These are phyloP conservation scores for Tricholoma bakamatsutake DNA, from an alignment of 768 basidiomycete species.

Conservation along the genomic window DNA sequence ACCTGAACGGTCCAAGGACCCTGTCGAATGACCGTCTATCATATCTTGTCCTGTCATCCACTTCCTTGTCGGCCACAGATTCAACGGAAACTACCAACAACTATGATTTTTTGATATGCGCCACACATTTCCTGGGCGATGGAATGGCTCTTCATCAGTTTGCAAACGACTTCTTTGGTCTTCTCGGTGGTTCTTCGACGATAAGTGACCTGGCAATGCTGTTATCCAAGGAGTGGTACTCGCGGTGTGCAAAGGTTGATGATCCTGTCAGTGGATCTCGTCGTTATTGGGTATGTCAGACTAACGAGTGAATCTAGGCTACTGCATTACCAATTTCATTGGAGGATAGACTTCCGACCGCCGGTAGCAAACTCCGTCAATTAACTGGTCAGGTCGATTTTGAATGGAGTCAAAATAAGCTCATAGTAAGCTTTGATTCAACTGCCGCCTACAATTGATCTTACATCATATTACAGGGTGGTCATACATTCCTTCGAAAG, in stretches of 20 bases:
- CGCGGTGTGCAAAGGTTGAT: conserved; percentile 17
- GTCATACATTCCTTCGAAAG: conserved; percentile 61
- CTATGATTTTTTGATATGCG: conserved; percentile 66
- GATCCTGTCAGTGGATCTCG: conserved; percentile 11
- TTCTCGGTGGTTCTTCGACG: conserved; percentile 40
- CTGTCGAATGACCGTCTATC: conserved; percentile 64
- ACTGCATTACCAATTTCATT: conserved; percentile 31
- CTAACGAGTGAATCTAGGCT: conserved; percentile 3
- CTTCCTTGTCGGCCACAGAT: neutral
- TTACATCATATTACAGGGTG: conserved; percentile 41
- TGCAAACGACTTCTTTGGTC: conserved; percentile 71
- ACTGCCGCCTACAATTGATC: conserved; percentile 1
- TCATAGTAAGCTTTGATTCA: conserved; percentile 38
- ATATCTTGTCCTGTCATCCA: conserved; percentile 44
- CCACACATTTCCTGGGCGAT: conserved; percentile 80
- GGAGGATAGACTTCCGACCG: conserved; percentile 42
- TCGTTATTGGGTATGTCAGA: neutral
- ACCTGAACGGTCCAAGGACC: conserved; percentile 74
- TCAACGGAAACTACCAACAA: conserved; percentile 18
- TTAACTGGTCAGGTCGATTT: conserved; percentile 53
- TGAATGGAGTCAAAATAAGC: conserved; percentile 42
- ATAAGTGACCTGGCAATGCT: conserved; percentile 24
- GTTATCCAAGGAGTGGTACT: conserved; percentile 27
- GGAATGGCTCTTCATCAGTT: conserved; percentile 83
- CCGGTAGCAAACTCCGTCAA: conserved; percentile 32